Evolutionary conservation across 2,329 filamentous ascomycete species (phyloP).

Genomic region (Ophiosphaerella narmari): DNA sequence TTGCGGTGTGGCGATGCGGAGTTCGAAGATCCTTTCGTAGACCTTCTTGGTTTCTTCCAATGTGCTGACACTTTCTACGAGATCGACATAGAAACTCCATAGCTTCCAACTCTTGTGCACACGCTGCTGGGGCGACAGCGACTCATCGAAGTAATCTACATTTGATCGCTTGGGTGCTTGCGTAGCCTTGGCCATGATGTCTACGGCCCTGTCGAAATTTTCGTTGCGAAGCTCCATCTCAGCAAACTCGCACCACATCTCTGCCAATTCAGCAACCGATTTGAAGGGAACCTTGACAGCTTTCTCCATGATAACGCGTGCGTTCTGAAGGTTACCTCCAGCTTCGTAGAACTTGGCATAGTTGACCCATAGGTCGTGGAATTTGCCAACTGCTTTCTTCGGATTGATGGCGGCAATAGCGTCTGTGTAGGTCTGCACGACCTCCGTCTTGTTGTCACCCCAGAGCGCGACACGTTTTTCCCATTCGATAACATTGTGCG

Average conservation of each 20-base stretch:
- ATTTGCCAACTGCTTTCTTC: conserved; percentile 90
- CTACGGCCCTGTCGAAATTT: conserved; percentile 91
- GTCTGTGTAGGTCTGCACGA: conserved; percentile 92
- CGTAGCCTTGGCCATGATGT: conserved; percentile 95
- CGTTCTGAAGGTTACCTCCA: conserved; percentile 80
- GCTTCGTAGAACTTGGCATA: conserved; percentile 97
- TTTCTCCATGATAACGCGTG: conserved; percentile 94
- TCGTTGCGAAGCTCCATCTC: conserved; percentile 97
- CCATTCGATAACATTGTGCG: conserved; percentile 95
- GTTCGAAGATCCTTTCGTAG: conserved; percentile 97
- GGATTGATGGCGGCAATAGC: conserved; percentile 92
- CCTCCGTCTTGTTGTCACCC: conserved; percentile 89
- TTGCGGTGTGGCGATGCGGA: conserved; percentile 95
- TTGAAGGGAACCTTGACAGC: conserved; percentile 98
- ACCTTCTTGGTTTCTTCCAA: conserved; percentile 91
- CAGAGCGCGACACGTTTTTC: conserved; percentile 94
- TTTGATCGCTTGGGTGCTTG: conserved; percentile 97
- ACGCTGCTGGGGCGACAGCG: conserved; percentile 87
- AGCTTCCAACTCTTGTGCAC: conserved; percentile 99
- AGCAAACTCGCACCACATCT: conserved; percentile 99
- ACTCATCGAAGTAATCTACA: conserved; percentile 99
- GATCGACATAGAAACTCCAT: conserved; percentile 98
- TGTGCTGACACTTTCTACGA: conserved; percentile 91
- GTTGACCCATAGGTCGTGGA: conserved; percentile 93
- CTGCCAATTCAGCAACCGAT: conserved; percentile 92